Percentiles rank a stretch among this genome's conserved stretches.
Evolutionary conservation across 2,329 filamentous ascomycete genomes (phyloP).

Genomic region (Stemphylium vesicarium): DNA sequence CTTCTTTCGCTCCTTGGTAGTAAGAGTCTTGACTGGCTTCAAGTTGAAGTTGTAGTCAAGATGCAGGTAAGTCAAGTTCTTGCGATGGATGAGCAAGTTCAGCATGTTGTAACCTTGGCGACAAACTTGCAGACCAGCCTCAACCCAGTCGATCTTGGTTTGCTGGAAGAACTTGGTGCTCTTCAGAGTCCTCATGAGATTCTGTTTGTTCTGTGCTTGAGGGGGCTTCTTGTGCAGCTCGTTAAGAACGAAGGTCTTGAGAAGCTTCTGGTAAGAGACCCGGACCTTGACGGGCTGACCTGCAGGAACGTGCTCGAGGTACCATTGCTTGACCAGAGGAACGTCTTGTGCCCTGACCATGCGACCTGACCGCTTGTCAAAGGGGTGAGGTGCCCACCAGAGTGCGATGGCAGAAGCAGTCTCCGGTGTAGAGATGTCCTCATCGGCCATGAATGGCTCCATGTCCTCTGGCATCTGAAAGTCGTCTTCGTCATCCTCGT

Average conservation of each 20-base stretch:
- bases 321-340: constrained; percentile 96
- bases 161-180: constrained; percentile 99
- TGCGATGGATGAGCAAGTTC: constrained; percentile 94
- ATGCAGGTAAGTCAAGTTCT: constrained; percentile 97
- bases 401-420: constrained; percentile 90
- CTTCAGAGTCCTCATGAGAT: constrained; percentile 86
- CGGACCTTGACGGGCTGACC: constrained; percentile 95
- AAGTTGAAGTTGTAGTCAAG: constrained; percentile 99
- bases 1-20: constrained; percentile 99
- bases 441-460: constrained; percentile 87
- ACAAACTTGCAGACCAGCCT: constrained; percentile 97
- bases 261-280: constrained; percentile 96
- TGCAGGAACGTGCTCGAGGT: constrained; percentile 90
- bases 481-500: constrained; percentile 80
- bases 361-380: constrained; percentile 88
- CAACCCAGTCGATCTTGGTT: constrained; percentile 98
- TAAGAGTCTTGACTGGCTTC: constrained; percentile 98
- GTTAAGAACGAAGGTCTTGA: constrained; percentile 96
- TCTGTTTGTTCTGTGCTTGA: constrained; percentile 95
- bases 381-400: constrained; percentile 98
- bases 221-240: constrained; percentile 95
- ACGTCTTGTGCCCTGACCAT: constrained; percentile 99
- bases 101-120: constrained; percentile 99
- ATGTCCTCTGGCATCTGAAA: constrained; percentile 82
- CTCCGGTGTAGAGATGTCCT: constrained; percentile 86